These are phyloP conservation scores for Escallonia rubra DNA, from an alignment of 129 eudicot species.

Conservation along the genomic window DNA sequence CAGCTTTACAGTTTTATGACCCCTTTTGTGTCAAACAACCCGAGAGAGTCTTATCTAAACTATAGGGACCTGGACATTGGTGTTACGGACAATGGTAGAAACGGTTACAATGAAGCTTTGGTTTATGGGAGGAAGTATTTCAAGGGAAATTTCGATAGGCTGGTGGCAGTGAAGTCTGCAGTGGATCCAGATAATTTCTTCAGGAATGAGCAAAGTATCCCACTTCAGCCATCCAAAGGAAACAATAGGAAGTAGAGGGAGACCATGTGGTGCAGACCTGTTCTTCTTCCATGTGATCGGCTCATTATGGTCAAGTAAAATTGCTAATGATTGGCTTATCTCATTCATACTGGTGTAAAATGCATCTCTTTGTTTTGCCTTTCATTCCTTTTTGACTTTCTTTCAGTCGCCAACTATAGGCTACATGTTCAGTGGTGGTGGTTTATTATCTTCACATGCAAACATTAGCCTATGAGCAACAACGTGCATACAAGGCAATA, in stretches of 20 bases:
- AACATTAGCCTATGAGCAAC: too few species aligned
- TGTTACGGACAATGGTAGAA: neutral
- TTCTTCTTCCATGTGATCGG: neutral
- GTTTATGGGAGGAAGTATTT: constrained; percentile 19
- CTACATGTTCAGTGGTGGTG: too few species aligned
- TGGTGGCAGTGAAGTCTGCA: constrained; percentile 21
- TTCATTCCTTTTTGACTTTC: too few species aligned
- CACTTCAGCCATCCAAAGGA: constrained; percentile 5
- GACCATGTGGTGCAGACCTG: neutral
- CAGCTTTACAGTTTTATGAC: constrained; percentile 16
- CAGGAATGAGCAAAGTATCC: constrained; percentile 19
- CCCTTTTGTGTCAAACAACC: constrained; percentile 15
- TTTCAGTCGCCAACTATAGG: too few species aligned
- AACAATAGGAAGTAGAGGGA: neutral
- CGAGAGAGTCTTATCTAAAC: constrained; percentile 23
- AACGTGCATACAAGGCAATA: too few species aligned
- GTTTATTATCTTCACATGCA: too few species aligned
- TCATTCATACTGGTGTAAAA: too few species aligned
- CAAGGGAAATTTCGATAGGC: constrained; percentile 12
- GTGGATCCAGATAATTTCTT: constrained; percentile 23
- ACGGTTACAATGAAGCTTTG: constrained; percentile 3
- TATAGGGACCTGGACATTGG: constrained; percentile 29
- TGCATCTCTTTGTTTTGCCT: too few species aligned
- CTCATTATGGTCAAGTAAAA: too few species aligned
- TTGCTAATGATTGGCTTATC: too few species aligned